Evolutionary conservation across 768 basidiomycete genomes (phyloP), one percentile per base, ranked within the genome.

Genomic region (Amanita jacksonii): DNA sequence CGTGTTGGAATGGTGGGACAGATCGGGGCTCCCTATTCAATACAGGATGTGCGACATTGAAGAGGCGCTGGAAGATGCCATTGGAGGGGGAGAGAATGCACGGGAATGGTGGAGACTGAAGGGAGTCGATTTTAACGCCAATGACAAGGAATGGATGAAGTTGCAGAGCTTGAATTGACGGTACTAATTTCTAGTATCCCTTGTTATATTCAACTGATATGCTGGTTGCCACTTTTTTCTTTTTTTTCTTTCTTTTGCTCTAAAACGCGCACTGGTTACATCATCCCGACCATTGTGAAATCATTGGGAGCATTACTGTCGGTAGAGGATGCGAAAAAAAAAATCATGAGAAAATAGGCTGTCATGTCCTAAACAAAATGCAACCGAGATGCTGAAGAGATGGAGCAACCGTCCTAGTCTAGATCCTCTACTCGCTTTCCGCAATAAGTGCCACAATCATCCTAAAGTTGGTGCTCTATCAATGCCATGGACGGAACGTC

Each of bases 41-140:
- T 93, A 89, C 61, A 76, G 90, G 42, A 79, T 89, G 74, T 91
- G 89, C 56, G 89, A 93, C 58, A 79, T 93, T 39, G 89, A 93
- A 56, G 89, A 91, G 66, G 89, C 89, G 3, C 60, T 92, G 52
- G 89, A 91, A 57, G 89, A 92, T 51, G 81, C 85, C 0, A 83
- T 87, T 40, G 81, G 81, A 6, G 82, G 81, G n/a, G 85, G 86
- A 9, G 75, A 80, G 49, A 74, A 68, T 37, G 85, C 81, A 8
- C 72, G 85, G 55, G 66, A 65, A 43, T 92, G 88, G 88, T 92
- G 88, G 88, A 75, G 70, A 57, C 60, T 62, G 49, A 85, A 85
- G 55, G 88, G 88, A 3, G 76, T 90, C 9, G 81, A 91, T 57
- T 87, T 90, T 57, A 77, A 79, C 43, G 79, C 90, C 19, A 80